Percentiles rank a stretch among this genome's conserved stretches.
phyloP scores from a whole-genome alignment of 176 grass and related monocot genomes.

The Tillandsia leiboldiana region DNA sequence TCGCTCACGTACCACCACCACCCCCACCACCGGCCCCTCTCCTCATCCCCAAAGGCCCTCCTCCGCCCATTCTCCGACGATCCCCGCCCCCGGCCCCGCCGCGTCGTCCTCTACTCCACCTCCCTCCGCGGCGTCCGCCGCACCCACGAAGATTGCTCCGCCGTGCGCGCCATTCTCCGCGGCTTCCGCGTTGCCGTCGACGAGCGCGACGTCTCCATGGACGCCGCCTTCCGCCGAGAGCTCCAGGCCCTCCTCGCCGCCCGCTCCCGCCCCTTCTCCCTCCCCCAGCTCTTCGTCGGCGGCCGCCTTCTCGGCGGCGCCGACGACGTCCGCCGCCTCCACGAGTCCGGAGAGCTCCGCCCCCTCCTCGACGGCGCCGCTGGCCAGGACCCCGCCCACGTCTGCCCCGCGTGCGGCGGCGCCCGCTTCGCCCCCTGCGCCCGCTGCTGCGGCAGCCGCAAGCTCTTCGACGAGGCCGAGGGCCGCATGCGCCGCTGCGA shows the following conservation, averaged over 20 bases:
- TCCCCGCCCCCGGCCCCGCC: slow-evolving; percentile 39
- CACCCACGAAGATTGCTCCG: slow-evolving; percentile 71
- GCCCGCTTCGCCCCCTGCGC: slow-evolving; percentile 76
- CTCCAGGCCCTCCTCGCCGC: slow-evolving; percentile 50
- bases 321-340: slow-evolving; percentile 59
- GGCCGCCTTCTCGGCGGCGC: slow-evolving; percentile 53
- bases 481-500: slow-evolving; percentile 48
- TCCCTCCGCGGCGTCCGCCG: slow-evolving; percentile 80
- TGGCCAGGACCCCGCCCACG: slow-evolving; percentile 73
- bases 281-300: slow-evolving; percentile 71
- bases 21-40: slow-evolving; percentile 26
- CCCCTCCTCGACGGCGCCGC: slow-evolving; percentile 60
- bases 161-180: slow-evolving; percentile 70
- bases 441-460: slow-evolving; percentile 58
- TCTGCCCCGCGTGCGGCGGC: slow-evolving; percentile 78
- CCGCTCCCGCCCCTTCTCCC: slow-evolving; percentile 43
- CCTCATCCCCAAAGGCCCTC: slow-evolving; percentile 21
- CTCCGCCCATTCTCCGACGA: slow-evolving; percentile 35
- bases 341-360: slow-evolving; percentile 66
- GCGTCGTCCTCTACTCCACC: slow-evolving; percentile 78
- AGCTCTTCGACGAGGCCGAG: slow-evolving; percentile 78
- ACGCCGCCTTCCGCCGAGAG: slow-evolving; percentile 65
- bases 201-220: slow-evolving; percentile 90
- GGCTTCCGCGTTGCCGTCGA: slow-evolving; percentile 70
- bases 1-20: slow-evolving; percentile 76